Evolutionary conservation across 352 stramenopile genomes (phyloP), one percentile per base, ranked within the genome.

Genomic region (Globisporangium okanoganense): DNA sequence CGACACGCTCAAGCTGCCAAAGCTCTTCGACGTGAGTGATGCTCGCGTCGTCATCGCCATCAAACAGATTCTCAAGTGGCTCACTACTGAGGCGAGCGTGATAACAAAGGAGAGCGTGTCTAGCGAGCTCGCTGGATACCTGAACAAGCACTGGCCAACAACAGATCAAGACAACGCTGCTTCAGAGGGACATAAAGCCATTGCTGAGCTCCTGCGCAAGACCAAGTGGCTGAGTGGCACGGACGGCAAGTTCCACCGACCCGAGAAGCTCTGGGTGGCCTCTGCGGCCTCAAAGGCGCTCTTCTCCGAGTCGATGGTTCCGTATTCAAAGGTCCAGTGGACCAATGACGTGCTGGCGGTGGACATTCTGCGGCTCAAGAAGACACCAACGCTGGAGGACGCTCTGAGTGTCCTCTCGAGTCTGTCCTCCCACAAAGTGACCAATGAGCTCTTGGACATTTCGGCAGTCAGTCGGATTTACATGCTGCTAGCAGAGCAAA

Each of bases 251-350:
- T 81, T 82, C 29, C 56, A 83, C 45, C 47, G 53, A 12, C 43
- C 77, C 1, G 58, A 50, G 29, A 77, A 78, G n/a, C 59, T 90
- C 12, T 90, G 76, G 75, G 13, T 85, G n/a, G 31, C 64, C 7
- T 64, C 71, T 0, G 58, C 78, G 3, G n/a, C 44, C 12, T 64
- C 66, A 12, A 71, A 72, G 14, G 59, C 69, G 18, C 62, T 90
- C 24, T 79, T 90, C 29, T 55, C 71, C 2, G n/a, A 61, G 16
- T 47, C 56, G 1, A 86, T 85, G 75, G 74, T 85, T 18, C 79
- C 75, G 3, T 85, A 79, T 49, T 73, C 62, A 51, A 56, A 51
- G 3, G 61, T 74, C 31, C 7, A 38, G 24, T 87, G 77, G 77
- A 75, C 67, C 22, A 75, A 62, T 47, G 66, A 75, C 4, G 25